Conservation (phyloP, 495 filamentous ascomycete species). For the Cercophora scortea region DNA sequence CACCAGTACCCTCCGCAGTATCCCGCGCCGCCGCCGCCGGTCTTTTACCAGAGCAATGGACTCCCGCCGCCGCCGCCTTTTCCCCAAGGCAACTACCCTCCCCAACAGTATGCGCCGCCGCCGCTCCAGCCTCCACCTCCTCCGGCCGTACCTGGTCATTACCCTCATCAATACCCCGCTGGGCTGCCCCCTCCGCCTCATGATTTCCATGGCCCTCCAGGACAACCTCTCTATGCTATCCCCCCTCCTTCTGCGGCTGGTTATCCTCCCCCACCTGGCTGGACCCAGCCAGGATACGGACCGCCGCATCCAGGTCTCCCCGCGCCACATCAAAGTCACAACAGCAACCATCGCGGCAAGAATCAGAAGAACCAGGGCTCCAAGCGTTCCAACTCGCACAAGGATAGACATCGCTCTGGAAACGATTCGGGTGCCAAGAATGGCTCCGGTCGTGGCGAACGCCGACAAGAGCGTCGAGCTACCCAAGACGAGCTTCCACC, state of each 20-base stretch:
- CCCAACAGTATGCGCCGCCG: conserved; percentile 15
- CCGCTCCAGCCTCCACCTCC: conserved; percentile 12
- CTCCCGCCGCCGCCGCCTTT: conserved; percentile 14
- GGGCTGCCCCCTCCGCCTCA: conserved; percentile 14
- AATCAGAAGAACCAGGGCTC: conserved; percentile 14
- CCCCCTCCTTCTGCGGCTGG: too few species aligned
- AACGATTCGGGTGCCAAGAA: conserved; percentile 3
- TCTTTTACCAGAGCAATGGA: conserved; percentile 17
- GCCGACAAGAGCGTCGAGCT: conserved; percentile 4
- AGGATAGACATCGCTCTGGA: conserved; percentile 8
- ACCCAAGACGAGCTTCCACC: not conserved
- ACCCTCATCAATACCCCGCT: conserved; percentile 16
- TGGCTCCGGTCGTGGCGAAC: not conserved
- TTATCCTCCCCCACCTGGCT: conserved; percentile 13
- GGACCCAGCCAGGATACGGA: conserved; percentile 12
- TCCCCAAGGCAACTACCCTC: conserved; percentile 13
- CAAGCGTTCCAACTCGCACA: conserved; percentile 1
- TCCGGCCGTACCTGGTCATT: conserved; percentile 18
- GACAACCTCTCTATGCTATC: not conserved
- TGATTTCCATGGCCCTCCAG: conserved; percentile 19
- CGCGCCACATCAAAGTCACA: conserved; percentile 1
- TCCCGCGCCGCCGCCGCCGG: conserved; percentile 18
- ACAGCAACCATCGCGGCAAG: conserved; percentile 11
- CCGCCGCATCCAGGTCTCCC: conserved; percentile 9
- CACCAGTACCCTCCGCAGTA: not conserved